These are phyloP conservation scores for Diacronema lutheri DNA, from an alignment of 78 protist genomes.

Conservation along the genomic window DNA sequence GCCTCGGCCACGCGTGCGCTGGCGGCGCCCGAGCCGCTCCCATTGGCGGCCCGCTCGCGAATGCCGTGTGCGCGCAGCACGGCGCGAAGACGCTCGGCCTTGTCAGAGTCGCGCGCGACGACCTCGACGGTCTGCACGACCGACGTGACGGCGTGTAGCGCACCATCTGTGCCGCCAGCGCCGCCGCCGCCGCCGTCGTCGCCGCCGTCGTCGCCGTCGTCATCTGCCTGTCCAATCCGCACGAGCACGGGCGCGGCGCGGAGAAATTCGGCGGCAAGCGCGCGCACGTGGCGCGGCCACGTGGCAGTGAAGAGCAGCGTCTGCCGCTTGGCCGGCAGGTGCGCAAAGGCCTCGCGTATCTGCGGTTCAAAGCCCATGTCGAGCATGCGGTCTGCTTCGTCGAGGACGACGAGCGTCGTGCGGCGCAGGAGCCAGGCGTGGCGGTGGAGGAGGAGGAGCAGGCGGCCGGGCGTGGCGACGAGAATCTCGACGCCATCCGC, in stretches of 20 bases:
- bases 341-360: slow-evolving; percentile 27
- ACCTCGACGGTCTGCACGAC: too few relatives aligned
- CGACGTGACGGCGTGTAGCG: too few relatives aligned
- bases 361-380: slow-evolving; percentile 96
- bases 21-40: too few relatives aligned
- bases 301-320: slow-evolving; percentile 50
- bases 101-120: too few relatives aligned
- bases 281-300: slow-evolving; percentile 43
- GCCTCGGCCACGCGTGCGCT: neutral
- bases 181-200: too few relatives aligned
- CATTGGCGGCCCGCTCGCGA: too few relatives aligned
- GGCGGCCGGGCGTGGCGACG: slow-evolving; percentile 77
- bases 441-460: slow-evolving; percentile 33
- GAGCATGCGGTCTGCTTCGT: slow-evolving; percentile 97
- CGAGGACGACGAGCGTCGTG: slow-evolving; percentile 38
- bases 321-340: slow-evolving; percentile 75
- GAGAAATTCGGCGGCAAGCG: neutral
- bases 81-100: too few relatives aligned
- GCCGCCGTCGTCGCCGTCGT: too few relatives aligned
- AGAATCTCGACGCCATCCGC: slow-evolving; percentile 13
- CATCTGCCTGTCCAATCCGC: too few relatives aligned
- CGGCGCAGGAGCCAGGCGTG: neutral
- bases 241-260: neutral
- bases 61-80: too few relatives aligned
- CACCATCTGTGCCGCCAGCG: too few relatives aligned